phyloP scores from a whole-genome alignment of 225 moss, liverwort and hornwort genomes.

The Straminergon stramineum region DNA sequence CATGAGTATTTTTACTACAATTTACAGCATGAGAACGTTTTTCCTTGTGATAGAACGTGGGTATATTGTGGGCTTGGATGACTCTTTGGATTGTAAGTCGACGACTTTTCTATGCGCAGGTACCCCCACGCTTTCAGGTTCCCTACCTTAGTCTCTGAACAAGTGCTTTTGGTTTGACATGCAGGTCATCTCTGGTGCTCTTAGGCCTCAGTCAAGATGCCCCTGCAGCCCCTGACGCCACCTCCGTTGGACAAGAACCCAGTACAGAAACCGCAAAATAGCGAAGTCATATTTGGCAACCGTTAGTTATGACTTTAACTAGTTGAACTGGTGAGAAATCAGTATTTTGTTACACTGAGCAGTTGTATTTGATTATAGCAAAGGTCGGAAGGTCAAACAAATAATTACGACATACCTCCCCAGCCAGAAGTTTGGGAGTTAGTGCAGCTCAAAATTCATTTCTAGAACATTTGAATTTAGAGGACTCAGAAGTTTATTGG shows the following conservation, averaged over 20 bases:
- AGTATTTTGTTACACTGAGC: background rate
- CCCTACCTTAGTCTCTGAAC: background rate
- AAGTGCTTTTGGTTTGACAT: background rate
- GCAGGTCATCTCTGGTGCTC: constrained; percentile 59
- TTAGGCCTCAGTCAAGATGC: constrained; percentile 47
- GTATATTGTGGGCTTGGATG: background rate
- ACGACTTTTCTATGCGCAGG: background rate
- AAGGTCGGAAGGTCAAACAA: background rate
- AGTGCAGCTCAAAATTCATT: background rate
- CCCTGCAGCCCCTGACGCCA: constrained; percentile 3
- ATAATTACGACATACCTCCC: background rate
- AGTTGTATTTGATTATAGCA: background rate
- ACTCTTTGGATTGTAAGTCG: background rate
- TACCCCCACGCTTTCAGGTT: background rate
- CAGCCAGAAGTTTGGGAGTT: background rate
- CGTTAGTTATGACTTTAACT: background rate
- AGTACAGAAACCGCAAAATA: constrained; percentile 3
- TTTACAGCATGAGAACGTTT: background rate
- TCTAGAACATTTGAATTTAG: background rate
- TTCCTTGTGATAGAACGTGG: background rate
- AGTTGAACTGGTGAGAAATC: background rate
- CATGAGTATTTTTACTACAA: background rate
- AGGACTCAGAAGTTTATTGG: background rate
- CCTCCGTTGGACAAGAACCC: background rate
- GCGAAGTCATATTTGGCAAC: background rate